Conservation (phyloP, 2,329 filamentous ascomycete species). For the Colletotrichum aenigma region DNA sequence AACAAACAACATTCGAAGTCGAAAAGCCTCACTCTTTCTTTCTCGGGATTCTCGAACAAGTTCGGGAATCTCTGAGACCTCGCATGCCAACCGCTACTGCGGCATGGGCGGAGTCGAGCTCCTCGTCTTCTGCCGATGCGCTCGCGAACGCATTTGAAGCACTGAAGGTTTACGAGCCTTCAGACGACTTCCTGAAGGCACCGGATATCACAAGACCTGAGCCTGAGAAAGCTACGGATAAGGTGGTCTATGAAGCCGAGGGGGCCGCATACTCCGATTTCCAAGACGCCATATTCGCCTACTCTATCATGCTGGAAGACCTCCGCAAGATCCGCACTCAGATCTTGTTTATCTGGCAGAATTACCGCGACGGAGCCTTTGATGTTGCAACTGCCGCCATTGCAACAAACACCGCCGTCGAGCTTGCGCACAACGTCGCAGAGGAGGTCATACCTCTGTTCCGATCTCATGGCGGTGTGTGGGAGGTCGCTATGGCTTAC, state of each 20-base stretch:
- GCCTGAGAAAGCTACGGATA: not conserved
- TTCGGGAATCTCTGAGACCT: not conserved
- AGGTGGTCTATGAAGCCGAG: not conserved
- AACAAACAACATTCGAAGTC: not conserved
- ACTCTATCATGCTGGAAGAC: not conserved
- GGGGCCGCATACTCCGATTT: not conserved
- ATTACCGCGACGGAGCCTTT: not conserved
- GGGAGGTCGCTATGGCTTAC: not conserved
- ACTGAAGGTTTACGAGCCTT: not conserved
- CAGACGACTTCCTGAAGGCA: not conserved
- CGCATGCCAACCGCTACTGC: not conserved
- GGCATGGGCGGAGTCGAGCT: not conserved
- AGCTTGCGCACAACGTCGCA: not conserved
- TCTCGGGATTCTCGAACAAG: not conserved
- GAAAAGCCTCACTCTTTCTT: not conserved
- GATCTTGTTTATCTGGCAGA: not conserved
- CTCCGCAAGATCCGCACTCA: not conserved
- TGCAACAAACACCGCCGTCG: not conserved
- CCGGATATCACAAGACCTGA: not conserved
- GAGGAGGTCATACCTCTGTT: not conserved
- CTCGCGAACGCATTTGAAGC: not conserved
- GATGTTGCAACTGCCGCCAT: not conserved
- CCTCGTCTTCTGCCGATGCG: not conserved
- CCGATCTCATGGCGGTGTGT: not conserved
- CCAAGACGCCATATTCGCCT: not conserved